Conservation (phyloP, 306 rosid species). For the Fragaria iinumae region DNA sequence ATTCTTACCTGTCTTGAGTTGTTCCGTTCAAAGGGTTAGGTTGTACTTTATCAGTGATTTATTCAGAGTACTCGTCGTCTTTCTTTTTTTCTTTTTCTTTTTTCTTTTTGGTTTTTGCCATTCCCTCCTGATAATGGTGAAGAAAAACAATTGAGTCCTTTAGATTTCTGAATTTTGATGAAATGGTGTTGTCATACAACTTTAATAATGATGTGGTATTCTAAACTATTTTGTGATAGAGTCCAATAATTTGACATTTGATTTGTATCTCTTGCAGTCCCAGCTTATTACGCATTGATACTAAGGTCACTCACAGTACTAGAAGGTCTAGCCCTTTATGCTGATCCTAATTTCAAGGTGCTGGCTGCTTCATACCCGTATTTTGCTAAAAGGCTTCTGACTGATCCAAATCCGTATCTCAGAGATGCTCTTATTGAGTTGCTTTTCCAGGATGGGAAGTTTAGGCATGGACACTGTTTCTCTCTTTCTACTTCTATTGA, state of each 20-base stretch:
- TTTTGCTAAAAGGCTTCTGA: conserved; percentile 92
- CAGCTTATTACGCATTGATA: conserved; percentile 90
- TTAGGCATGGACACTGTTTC: conserved; percentile 56
- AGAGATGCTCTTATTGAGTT: conserved; percentile 92
- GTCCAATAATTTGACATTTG: conserved; percentile 29
- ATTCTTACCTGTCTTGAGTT: background rate
- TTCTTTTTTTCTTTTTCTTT: background rate
- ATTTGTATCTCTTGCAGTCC: conserved; percentile 56
- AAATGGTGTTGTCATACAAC: conserved; percentile 19
- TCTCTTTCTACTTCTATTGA: conserved; percentile 19
- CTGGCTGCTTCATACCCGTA: conserved; percentile 98
- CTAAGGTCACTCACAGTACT: conserved; percentile 91
- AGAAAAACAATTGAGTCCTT: background rate
- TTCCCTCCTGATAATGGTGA: background rate
- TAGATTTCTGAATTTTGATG: conserved; percentile 1
- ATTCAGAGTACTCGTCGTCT: background rate
- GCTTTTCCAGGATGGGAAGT: conserved; percentile 87
- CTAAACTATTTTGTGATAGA: conserved; percentile 21
- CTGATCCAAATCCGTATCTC: conserved; percentile 96
- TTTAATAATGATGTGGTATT: conserved; percentile 12
- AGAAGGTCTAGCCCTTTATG: conserved; percentile 90
- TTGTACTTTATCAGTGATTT: background rate
- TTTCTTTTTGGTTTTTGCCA: background rate
- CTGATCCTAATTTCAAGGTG: conserved; percentile 97
- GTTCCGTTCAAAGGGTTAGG: background rate